Conservation (phyloP, 306 rosid species). For the Abrus pulchellus region DNA sequence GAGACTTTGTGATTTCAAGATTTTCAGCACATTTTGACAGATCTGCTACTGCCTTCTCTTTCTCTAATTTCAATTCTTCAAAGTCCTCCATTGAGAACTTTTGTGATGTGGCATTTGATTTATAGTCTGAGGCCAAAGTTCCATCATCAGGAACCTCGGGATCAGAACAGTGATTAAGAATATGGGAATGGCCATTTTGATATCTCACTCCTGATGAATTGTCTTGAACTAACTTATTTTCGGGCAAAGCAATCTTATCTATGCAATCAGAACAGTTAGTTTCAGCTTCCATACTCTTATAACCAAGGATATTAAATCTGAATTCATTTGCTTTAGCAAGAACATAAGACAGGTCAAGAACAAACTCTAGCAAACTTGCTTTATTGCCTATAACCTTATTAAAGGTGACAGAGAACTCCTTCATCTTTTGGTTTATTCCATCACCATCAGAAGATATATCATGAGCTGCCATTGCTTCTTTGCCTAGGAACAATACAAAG, state of each 20-base stretch:
- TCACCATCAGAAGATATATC: slow-evolving; percentile 65
- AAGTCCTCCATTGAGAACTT: slow-evolving; percentile 72
- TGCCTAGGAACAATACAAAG: slow-evolving; percentile 74
- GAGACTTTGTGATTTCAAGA: slow-evolving; percentile 76
- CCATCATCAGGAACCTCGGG: slow-evolving; percentile 93
- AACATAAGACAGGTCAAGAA: slow-evolving; percentile 80
- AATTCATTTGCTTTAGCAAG: slow-evolving; percentile 81
- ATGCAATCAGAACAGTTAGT: slow-evolving; percentile 93
- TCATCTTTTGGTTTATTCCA: slow-evolving; percentile 71
- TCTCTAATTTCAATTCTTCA: slow-evolving; percentile 78
- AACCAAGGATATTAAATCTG: slow-evolving; percentile 81
- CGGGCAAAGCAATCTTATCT: slow-evolving; percentile 94
- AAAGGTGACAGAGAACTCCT: slow-evolving; percentile 76
- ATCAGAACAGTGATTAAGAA: slow-evolving; percentile 69
- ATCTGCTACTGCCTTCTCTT: slow-evolving; percentile 68
- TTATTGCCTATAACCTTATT: slow-evolving; percentile 61
- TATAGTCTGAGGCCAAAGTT: slow-evolving; percentile 68
- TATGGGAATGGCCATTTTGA: slow-evolving; percentile 71
- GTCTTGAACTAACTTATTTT: slow-evolving; percentile 75
- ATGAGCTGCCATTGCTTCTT: slow-evolving; percentile 77
- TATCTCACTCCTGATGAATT: slow-evolving; percentile 66
- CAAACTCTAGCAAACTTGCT: slow-evolving; percentile 74
- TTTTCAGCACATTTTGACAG: slow-evolving; percentile 76
- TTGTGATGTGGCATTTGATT: slow-evolving; percentile 60
- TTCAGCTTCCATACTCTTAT: slow-evolving; percentile 76